Percentiles rank a stretch among this genome's conserved stretches.
Evolutionary conservation across 306 rosid species (phyloP).

Genomic region (Oemleria cerasiformis): DNA sequence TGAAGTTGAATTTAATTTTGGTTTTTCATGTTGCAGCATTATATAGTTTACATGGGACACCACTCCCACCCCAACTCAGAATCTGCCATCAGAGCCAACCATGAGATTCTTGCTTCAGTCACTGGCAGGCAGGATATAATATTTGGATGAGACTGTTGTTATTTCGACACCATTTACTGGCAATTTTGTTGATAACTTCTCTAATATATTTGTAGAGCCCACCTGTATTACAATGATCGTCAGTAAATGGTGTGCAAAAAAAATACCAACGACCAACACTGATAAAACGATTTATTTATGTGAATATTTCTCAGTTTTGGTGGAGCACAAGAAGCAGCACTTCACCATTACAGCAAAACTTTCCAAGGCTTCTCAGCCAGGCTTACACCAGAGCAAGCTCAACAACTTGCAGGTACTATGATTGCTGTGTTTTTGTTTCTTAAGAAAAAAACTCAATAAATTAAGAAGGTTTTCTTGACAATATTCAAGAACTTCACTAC

Average conservation of each 20-base stretch:
- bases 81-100: slow-evolving; percentile 56
- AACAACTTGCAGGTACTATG: slow-evolving; percentile 47
- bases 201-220: too few relatives aligned
- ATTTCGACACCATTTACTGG: too few relatives aligned
- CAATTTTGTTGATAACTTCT: too few relatives aligned
- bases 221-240: too few relatives aligned
- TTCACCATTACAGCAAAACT: slow-evolving; percentile 62
- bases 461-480: background rate
- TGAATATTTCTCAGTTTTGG: slow-evolving; percentile 31
- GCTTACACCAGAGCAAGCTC: slow-evolving; percentile 60
- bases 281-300: background rate
- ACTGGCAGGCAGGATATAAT: slow-evolving; percentile 44
- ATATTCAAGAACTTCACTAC: background rate
- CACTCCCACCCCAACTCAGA: slow-evolving; percentile 59
- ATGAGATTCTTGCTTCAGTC: slow-evolving; percentile 56
- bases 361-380: slow-evolving; percentile 71
- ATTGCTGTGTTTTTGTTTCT: background rate
- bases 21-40: slow-evolving; percentile 40
- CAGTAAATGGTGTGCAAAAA: too few relatives aligned
- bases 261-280: too few relatives aligned
- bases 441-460: background rate
- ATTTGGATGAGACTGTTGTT: too few relatives aligned
- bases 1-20: background rate
- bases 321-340: slow-evolving; percentile 42
- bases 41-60: slow-evolving; percentile 67